Evolutionary conservation across 2,329 filamentous ascomycete species (phyloP).

Genomic region (Apiospora arundinis): DNA sequence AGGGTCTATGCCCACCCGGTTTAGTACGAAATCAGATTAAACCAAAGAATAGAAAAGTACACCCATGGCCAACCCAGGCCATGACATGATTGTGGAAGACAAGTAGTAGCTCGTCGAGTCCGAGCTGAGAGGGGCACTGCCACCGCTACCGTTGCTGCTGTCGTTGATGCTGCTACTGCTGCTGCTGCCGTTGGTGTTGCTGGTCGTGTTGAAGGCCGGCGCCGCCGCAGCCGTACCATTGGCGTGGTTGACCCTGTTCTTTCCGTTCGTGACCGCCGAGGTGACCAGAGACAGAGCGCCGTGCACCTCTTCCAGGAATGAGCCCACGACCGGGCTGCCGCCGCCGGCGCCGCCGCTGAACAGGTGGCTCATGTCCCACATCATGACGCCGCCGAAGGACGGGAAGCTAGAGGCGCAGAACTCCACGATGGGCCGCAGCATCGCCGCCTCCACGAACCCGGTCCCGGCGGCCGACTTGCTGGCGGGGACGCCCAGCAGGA

Average conservation of each 20-base stretch:
- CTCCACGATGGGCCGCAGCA: conserved; percentile 56
- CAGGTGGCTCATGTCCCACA: conserved; percentile 71
- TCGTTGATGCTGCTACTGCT: neutral
- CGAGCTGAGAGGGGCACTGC: neutral
- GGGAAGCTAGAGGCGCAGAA: conserved; percentile 57
- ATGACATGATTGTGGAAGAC: neutral
- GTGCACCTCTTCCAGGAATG: conserved; percentile 55
- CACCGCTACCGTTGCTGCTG: neutral
- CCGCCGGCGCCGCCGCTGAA: conserved; percentile 56
- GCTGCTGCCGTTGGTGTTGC: neutral
- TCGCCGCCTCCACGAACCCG: conserved; percentile 58
- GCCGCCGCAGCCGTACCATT: neutral
- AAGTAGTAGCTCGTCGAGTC: neutral
- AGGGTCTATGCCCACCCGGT: no score
- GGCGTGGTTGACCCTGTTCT: neutral
- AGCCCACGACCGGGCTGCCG: neutral
- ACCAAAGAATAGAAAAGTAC: neutral
- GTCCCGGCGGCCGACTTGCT: conserved; percentile 55
- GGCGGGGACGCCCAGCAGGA: conserved; percentile 67
- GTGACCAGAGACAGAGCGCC: conserved; percentile 36
- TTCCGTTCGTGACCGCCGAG: neutral
- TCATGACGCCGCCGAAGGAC: conserved; percentile 72
- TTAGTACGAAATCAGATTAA: no score
- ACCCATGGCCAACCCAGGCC: neutral
- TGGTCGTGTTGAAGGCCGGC: neutral